phyloP scores from a whole-genome alignment of 371 early-diverging fungal genomes.

The Thermomucor indicae-seudaticae region DNA sequence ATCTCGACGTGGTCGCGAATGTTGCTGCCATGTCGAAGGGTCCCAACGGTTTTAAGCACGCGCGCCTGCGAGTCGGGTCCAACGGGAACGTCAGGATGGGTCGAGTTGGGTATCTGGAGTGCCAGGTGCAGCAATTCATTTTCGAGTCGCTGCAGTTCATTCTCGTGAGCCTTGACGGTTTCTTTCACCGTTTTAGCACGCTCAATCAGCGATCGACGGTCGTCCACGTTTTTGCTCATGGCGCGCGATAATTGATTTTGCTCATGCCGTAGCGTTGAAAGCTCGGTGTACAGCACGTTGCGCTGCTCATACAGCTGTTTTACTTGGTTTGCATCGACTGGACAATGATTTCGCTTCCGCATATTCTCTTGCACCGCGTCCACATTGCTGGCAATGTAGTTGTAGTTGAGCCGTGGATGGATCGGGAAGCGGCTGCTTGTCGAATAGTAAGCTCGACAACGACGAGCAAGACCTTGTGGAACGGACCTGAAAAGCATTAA shows the following conservation, averaged over 20 bases:
- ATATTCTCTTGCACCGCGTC: constrained; percentile 50
- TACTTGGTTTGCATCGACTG: constrained; percentile 37
- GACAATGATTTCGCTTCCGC: constrained; percentile 44
- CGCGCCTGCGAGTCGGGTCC: constrained; percentile 61
- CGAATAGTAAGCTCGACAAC: neutral
- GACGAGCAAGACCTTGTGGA: too few relatives aligned
- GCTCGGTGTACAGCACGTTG: constrained; percentile 21
- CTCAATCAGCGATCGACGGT: neutral
- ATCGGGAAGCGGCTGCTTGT: neutral
- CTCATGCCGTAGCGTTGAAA: constrained; percentile 36
- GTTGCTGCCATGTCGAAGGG: constrained; percentile 22
- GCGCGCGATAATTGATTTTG: constrained; percentile 48
- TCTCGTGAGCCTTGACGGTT: constrained; percentile 34
- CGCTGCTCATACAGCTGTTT: constrained; percentile 50
- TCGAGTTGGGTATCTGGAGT: constrained; percentile 67
- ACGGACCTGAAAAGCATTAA: too few relatives aligned
- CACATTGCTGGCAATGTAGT: constrained; percentile 48
- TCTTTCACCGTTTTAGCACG: constrained; percentile 14
- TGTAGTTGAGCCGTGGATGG: constrained; percentile 60
- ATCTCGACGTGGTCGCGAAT: constrained; percentile 69
- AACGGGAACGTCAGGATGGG: constrained; percentile 61
- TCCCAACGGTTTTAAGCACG: constrained; percentile 43
- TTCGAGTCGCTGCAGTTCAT: constrained; percentile 28
- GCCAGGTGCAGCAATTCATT: constrained; percentile 47
- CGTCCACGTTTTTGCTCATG: constrained; percentile 4